A percentile compares a stretch with the other conserved stretches of the same genome.
Evolutionary conservation across 345 rosid species (phyloP).

Genomic region (Eucalyptus lansdowneana): DNA sequence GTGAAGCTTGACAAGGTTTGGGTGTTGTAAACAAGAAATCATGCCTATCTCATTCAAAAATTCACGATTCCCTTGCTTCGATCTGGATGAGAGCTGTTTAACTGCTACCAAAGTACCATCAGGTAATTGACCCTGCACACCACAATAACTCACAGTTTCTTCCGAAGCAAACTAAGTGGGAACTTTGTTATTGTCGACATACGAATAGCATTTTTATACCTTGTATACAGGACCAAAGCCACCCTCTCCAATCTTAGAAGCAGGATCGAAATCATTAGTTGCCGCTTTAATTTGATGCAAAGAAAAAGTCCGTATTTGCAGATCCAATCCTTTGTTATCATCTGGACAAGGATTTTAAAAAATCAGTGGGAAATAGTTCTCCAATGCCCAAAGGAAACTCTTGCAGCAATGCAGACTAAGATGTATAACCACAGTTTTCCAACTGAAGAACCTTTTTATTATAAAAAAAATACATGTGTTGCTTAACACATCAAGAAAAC

Average conservation of each 20-base stretch:
- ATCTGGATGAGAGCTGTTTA: constrained; percentile 63
- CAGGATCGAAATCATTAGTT: constrained; percentile 16
- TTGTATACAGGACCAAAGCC: constrained; percentile 43
- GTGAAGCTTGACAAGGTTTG: constrained; percentile 56
- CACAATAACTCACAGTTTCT: background rate
- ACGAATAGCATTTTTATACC: background rate
- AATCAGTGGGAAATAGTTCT: background rate
- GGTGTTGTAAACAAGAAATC: constrained; percentile 62
- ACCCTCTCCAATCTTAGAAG: constrained; percentile 35
- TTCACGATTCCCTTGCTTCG: constrained; percentile 66
- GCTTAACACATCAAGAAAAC: background rate
- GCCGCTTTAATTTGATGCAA: constrained; percentile 30
- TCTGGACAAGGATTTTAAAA: background rate
- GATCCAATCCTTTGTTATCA: background rate
- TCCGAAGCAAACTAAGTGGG: background rate
- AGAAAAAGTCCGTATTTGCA: constrained; percentile 16
- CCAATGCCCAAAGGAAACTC: background rate
- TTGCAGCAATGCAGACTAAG: background rate
- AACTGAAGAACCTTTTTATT: background rate
- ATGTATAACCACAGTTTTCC: background rate
- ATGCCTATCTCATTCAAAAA: constrained; percentile 60
- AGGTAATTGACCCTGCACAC: constrained; percentile 15
- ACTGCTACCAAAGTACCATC: constrained; percentile 58
- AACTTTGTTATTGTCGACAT: background rate
- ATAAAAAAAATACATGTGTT: background rate